Evolutionary conservation across 2,329 filamentous ascomycete species (phyloP).

Genomic region (Trichoderma aggressivum): DNA sequence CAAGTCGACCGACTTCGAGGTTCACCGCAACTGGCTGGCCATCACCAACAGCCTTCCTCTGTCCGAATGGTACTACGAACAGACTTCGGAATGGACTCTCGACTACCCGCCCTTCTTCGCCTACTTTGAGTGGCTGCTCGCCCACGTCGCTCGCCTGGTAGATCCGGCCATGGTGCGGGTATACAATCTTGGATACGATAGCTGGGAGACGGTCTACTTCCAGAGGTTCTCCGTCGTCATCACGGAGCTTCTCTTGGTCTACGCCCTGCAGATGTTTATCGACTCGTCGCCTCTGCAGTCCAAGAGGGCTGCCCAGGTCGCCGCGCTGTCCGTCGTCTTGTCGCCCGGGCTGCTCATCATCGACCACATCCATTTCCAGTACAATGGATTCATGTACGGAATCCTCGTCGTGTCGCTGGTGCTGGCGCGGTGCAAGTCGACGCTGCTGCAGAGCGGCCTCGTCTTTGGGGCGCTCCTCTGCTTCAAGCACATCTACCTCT

Average conservation of each 20-base stretch:
- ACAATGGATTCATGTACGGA: slow-evolving; percentile 96
- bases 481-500: slow-evolving; percentile 97
- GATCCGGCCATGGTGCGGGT: slow-evolving; percentile 82
- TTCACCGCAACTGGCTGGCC: slow-evolving; percentile 97
- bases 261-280: slow-evolving; percentile 77
- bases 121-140: slow-evolving; percentile 91
- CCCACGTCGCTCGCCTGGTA: slow-evolving; percentile 70
- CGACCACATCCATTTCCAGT: slow-evolving; percentile 98
- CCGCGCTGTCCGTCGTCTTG: slow-evolving; percentile 82
- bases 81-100: slow-evolving; percentile 98
- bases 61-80: slow-evolving; percentile 93
- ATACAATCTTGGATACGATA: slow-evolving; percentile 78
- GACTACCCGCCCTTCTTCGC: slow-evolving; percentile 99
- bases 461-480: slow-evolving; percentile 83
- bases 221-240: slow-evolving; percentile 84
- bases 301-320: slow-evolving; percentile 78
- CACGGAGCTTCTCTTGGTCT: slow-evolving; percentile 80
- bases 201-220: slow-evolving; percentile 92
- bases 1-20: slow-evolving; percentile 98
- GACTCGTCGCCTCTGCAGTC: slow-evolving; percentile 62
- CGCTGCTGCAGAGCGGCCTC: slow-evolving; percentile 73
- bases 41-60: slow-evolving; percentile 87
- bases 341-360: slow-evolving; percentile 95
- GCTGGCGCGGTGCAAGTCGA: slow-evolving; percentile 70
- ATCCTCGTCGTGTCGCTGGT: slow-evolving; percentile 83